A percentile compares a stretch with the other conserved stretches of the same genome.
phyloP scores from a whole-genome alignment of 192 early-diverging fungal genomes.

The Dissophora ornata region DNA sequence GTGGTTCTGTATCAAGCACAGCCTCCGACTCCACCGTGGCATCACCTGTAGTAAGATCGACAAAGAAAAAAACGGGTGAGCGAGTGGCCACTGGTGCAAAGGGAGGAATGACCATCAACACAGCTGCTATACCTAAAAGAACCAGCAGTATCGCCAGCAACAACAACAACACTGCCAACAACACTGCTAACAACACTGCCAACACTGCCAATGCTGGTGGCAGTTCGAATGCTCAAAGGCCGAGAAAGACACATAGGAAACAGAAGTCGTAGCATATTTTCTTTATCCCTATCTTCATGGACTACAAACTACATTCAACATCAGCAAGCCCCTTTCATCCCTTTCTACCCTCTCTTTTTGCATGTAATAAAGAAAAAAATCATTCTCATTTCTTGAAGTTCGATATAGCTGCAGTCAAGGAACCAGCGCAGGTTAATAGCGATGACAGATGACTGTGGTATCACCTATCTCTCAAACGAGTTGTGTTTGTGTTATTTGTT shows the following conservation, averaged over 20 bases:
- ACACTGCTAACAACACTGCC: not conserved
- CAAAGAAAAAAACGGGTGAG: not conserved
- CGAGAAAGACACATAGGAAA: constrained; percentile 24
- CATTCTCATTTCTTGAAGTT: too few species aligned
- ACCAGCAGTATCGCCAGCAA: constrained; percentile 6
- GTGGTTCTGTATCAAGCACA: constrained; percentile 7
- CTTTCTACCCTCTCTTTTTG: too few species aligned
- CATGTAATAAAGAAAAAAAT: too few species aligned
- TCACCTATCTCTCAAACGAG: too few species aligned
- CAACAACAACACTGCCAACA: not conserved
- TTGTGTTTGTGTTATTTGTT: too few species aligned
- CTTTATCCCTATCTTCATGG: too few species aligned
- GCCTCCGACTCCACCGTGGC: constrained; percentile 21
- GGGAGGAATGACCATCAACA: constrained; percentile 22
- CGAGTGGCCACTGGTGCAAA: constrained; percentile 1
- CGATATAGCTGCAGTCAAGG: too few species aligned
- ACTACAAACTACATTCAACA: too few species aligned
- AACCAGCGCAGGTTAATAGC: too few species aligned
- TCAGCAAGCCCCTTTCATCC: too few species aligned
- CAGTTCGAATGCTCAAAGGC: constrained; percentile 3
- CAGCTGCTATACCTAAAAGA: constrained; percentile 7
- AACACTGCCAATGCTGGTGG: not conserved
- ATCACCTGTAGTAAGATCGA: constrained; percentile 10
- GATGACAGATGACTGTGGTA: too few species aligned
- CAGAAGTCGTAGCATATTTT: not conserved